phyloP scores from a whole-genome alignment of 495 filamentous ascomycete species.

The Saxophila tyrrhenica region DNA sequence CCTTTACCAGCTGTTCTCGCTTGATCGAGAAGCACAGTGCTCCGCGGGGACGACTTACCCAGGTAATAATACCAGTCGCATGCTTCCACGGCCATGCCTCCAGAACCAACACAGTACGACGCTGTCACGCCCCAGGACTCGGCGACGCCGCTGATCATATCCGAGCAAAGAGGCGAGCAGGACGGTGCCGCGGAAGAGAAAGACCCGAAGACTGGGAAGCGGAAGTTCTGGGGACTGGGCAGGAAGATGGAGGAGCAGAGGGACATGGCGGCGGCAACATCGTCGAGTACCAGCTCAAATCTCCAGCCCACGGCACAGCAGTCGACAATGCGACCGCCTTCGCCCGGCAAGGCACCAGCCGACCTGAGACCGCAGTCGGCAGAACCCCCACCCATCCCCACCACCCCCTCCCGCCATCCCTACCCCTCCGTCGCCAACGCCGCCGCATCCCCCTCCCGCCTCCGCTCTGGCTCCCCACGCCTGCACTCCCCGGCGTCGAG shows the following conservation, averaged over 20 bases:
- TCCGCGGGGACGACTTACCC: no score
- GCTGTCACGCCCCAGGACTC: background rate
- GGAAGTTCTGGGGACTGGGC: constrained; percentile 3
- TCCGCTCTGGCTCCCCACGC: constrained; percentile 32
- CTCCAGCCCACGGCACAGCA: background rate
- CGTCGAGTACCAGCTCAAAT: background rate
- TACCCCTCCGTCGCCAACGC: constrained; percentile 2
- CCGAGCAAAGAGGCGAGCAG: background rate
- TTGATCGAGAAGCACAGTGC: background rate
- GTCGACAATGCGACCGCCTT: background rate
- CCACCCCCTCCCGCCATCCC: constrained; percentile 2
- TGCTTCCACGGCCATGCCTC: background rate
- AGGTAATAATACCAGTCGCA: background rate
- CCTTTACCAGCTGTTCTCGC: background rate
- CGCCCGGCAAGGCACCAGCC: background rate
- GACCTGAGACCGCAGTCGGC: background rate
- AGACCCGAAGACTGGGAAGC: constrained; percentile 9
- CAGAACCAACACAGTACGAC: background rate
- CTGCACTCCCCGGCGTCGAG: constrained; percentile 43
- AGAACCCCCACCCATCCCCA: constrained; percentile 7
- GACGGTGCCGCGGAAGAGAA: background rate
- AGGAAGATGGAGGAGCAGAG: constrained; percentile 1
- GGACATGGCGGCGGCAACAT: constrained; percentile 2
- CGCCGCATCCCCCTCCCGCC: constrained; percentile 17
- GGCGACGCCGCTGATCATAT: background rate